Evolutionary conservation across 371 early-diverging fungal genomes (phyloP).

Genomic region (Smittium mucronatum): DNA sequence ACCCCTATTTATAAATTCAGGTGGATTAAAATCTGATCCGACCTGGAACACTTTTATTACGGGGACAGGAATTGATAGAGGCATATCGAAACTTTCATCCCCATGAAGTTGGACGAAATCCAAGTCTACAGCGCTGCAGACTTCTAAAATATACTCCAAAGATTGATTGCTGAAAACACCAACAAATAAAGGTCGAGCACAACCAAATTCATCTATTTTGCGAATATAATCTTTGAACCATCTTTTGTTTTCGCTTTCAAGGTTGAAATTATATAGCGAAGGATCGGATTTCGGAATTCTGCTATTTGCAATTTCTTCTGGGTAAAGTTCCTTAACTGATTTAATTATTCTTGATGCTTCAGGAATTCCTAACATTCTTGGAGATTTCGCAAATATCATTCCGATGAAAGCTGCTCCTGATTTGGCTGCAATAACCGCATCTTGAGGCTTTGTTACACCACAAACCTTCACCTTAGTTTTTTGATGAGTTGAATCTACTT

Average conservation of each 20-base stretch:
- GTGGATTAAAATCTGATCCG: constrained; percentile 30
- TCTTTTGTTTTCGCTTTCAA: not conserved
- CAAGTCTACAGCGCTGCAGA: constrained; percentile 49
- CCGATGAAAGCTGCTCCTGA: constrained; percentile 81
- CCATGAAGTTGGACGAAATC: constrained; percentile 93
- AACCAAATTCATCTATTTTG: not conserved
- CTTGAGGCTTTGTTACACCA: constrained; percentile 68
- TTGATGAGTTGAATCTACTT: not conserved
- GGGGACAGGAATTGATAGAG: constrained; percentile 59
- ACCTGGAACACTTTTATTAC: constrained; percentile 84
- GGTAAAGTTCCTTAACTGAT: constrained; percentile 12
- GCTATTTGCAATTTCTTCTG: not conserved
- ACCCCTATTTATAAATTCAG: not conserved
- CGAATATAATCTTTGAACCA: constrained; percentile 1
- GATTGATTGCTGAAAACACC: constrained; percentile 87
- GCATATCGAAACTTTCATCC: constrained; percentile 48
- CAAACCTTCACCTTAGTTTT: constrained; percentile 74
- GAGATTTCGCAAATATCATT: constrained; percentile 66
- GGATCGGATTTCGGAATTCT: not conserved
- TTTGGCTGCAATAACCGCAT: constrained; percentile 62
- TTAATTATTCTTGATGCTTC: constrained; percentile 24
- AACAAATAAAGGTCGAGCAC: constrained; percentile 53
- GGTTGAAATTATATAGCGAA: not conserved
- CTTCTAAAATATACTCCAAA: constrained; percentile 54
- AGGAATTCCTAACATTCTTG: constrained; percentile 22